These are phyloP conservation scores for Lagenidium sp. DNA, from an alignment of 352 stramenopile genomes.

Conservation along the genomic window DNA sequence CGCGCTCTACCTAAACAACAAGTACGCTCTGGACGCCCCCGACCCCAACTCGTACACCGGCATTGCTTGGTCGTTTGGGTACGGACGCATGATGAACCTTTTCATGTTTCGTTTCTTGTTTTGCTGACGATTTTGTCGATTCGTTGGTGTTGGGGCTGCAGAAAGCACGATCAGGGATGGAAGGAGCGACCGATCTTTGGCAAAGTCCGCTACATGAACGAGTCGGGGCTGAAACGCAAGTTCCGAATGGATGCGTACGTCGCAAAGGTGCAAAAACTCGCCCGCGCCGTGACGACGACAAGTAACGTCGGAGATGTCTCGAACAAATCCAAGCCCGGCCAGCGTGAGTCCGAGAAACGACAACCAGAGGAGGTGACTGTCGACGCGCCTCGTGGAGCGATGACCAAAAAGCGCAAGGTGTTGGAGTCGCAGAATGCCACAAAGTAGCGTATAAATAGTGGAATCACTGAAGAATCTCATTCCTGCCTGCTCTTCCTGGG, in stretches of 20 bases:
- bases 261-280: constrained; percentile 31
- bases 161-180: constrained; percentile 97
- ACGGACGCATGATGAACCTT: constrained; percentile 4
- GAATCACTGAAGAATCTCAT: constrained; percentile 1
- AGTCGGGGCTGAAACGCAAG: constrained; percentile 96
- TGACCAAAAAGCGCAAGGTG: constrained; percentile 20
- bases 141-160: constrained; percentile 4
- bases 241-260: constrained; percentile 93
- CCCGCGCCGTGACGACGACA: no score
- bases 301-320: no score
- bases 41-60: constrained; percentile 93
- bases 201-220: constrained; percentile 99
- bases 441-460: constrained; percentile 1
- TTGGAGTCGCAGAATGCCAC: constrained; percentile 13
- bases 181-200: constrained; percentile 95
- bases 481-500: neutral
- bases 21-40: constrained; percentile 95
- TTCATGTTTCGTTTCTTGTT: no score
- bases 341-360: no score
- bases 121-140: no score
- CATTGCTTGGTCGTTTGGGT: constrained; percentile 77
- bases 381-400: constrained; percentile 4
- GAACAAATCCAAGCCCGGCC: neutral
- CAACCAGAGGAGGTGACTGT: neutral
- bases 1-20: constrained; percentile 97